phyloP scores from a whole-genome alignment of 1,284 basidiomycete species.

The Austroboletus novae-zelandiae region DNA sequence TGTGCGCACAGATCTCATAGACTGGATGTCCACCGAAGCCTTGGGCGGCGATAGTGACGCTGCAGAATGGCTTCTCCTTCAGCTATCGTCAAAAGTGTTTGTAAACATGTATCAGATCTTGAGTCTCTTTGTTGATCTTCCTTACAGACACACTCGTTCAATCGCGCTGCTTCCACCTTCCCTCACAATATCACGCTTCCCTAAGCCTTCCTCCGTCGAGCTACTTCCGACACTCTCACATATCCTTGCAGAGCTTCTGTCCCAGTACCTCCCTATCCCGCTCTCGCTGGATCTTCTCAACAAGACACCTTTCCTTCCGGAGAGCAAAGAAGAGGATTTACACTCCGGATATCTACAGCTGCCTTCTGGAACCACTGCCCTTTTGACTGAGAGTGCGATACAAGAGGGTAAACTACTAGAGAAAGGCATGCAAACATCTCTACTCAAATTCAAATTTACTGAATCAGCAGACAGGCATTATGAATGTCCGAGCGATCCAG shows the following conservation, averaged over 20 bases:
- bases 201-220: constrained; percentile 37
- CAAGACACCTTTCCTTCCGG: constrained; percentile 55
- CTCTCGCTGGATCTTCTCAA: constrained; percentile 65
- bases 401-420: constrained; percentile 67
- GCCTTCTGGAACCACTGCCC: constrained; percentile 56
- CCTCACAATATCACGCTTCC: constrained; percentile 63
- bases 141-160: constrained; percentile 61
- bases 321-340: constrained; percentile 72
- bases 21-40: constrained; percentile 68
- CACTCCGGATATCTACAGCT: constrained; percentile 77
- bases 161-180: constrained; percentile 69
- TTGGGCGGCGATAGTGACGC: constrained; percentile 67
- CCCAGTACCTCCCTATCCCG: constrained; percentile 48
- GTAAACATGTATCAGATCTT: constrained; percentile 24
- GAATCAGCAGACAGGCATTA: constrained; percentile 46
- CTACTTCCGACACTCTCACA: constrained; percentile 46
- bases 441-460: not conserved
- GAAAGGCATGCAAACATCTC: constrained; percentile 41
- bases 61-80: constrained; percentile 77
- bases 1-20: constrained; percentile 53
- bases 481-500: constrained; percentile 70
- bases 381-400: constrained; percentile 69
- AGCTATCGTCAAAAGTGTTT: constrained; percentile 65
- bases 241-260: constrained; percentile 56
- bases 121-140: constrained; percentile 3